These are phyloP conservation scores for Colletotrichum destructivum DNA, from an alignment of 2,329 filamentous ascomycete genomes.

Conservation along the genomic window DNA sequence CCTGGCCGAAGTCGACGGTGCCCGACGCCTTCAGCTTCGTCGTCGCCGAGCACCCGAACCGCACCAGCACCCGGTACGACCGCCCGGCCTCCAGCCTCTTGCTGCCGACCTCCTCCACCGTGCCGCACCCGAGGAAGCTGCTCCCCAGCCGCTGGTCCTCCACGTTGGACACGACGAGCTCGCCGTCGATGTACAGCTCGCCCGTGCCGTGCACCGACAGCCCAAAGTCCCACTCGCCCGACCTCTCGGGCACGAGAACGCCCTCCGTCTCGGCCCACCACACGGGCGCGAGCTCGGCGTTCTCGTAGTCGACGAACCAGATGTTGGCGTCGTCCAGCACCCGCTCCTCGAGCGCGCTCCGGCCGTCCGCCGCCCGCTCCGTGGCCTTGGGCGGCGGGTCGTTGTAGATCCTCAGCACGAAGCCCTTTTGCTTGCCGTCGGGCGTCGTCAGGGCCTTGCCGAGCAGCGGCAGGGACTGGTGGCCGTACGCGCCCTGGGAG, in stretches of 20 bases:
- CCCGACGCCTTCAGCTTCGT: slow-evolving; percentile 47
- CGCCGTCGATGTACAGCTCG: slow-evolving; percentile 51
- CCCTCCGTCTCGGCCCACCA: slow-evolving; percentile 48
- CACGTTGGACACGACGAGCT: slow-evolving; percentile 51
- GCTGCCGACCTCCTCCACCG: slow-evolving; percentile 49
- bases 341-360: slow-evolving; percentile 44
- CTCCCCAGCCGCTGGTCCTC: slow-evolving; percentile 53
- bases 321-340: slow-evolving; percentile 45
- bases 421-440: slow-evolving; percentile 45
- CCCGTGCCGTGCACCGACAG: slow-evolving; percentile 54
- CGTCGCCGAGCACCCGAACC: slow-evolving; percentile 48
- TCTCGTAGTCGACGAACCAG: slow-evolving; percentile 48
- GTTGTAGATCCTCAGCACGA: slow-evolving; percentile 48
- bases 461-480: slow-evolving; percentile 52
- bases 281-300: slow-evolving; percentile 43
- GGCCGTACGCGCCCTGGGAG: slow-evolving; percentile 49
- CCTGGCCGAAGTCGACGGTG: slow-evolving; percentile 49
- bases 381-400: slow-evolving; percentile 38
- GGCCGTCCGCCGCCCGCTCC: not conserved
- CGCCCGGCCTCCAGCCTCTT: slow-evolving; percentile 47
- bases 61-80: slow-evolving; percentile 51
- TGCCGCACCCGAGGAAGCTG: slow-evolving; percentile 55
- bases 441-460: slow-evolving; percentile 45
- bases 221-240: slow-evolving; percentile 51
- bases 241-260: slow-evolving; percentile 43